Evolutionary conservation across 306 rosid species (phyloP), one percentile per base, ranked within the genome.

Genomic region (Abrus precatorius): DNA sequence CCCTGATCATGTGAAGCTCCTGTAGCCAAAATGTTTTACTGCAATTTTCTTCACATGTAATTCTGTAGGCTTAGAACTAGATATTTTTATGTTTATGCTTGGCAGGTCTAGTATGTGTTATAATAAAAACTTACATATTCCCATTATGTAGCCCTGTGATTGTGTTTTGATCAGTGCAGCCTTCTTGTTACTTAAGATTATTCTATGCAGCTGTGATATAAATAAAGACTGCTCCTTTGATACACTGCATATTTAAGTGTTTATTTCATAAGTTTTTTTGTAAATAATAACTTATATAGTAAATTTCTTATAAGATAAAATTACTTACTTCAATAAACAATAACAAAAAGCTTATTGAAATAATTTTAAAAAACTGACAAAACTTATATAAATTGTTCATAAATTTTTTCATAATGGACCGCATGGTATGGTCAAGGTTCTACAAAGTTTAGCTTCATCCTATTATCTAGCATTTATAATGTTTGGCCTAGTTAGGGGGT

Each of bases 191-290:
- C 43, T n/a, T 12, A 43, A 7, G 32, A 44, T 33, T 82, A 73
- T 50, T 82, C 28, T 27, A 50, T 84, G 81, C 74, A 36, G 75
- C 49, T 86, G 90, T 86, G 82, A 84, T 64, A 84, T 89, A 85
- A 86, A 84, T 89, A 86, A 86, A 20, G 20, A 20, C 20, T 20
- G 20, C 20, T 20, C 20, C 20, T 20, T 20, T 20, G 20, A 20
- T 20, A 20, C 54, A 6, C 20, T 20, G 20, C 20, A 20, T 20
- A 20, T 20, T 20, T 20, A 20, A 20, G 20, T 20, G 20, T 20
- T 20, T 20, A 20, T 20, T 20, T 20, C 20, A 20, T 20, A 20
- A 20, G 20, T 20, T 20, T 20, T 20, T 20, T 20, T 20, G 20
- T 20, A 20, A 20, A 20, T 20, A 20, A 20, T 20, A 20, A 20